Conservation (phyloP, 805 yeast genomes). For the Blastobotrys peoriensis region DNA sequence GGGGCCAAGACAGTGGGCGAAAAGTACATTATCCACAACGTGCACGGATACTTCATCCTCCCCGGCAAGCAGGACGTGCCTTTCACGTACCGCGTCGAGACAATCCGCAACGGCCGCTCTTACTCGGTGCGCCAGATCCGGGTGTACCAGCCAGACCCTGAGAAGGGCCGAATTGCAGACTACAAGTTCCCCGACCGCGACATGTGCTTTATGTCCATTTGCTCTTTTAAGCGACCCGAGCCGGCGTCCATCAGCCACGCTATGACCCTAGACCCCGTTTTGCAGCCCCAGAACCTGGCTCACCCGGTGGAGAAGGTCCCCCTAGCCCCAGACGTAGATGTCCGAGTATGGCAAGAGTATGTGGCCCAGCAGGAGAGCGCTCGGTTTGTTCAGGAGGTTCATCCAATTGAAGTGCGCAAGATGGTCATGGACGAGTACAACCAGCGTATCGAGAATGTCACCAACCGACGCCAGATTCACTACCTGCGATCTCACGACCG, state of each 20-base stretch:
- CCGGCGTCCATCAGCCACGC: conserved; percentile 13
- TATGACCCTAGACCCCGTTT: conserved; percentile 14
- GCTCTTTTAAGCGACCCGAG: conserved; percentile 17
- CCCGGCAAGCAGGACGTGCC: conserved; percentile 27
- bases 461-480: conserved; percentile 24
- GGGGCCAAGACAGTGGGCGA: conserved; percentile 22
- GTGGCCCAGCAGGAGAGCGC: conserved; percentile 10
- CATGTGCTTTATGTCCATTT: conserved; percentile 16
- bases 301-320: conserved; percentile 14
- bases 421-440: conserved; percentile 23
- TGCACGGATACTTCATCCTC: conserved; percentile 25
- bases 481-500: conserved; percentile 20
- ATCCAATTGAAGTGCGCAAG: conserved; percentile 28
- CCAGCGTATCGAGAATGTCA: conserved; percentile 6
- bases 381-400: conserved; percentile 16
- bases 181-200: conserved; percentile 17
- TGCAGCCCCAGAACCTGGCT: conserved; percentile 10
- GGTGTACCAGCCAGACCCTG: conserved; percentile 24
- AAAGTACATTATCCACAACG: conserved; percentile 20
- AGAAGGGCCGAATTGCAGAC: conserved; percentile 11
- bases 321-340: conserved; percentile 26
- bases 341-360: conserved; percentile 19
- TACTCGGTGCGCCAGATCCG: conserved; percentile 23
- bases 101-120: conserved; percentile 24
- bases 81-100: conserved; percentile 24